Base-by-base conservation (phyloP, 768 basidiomycete species). In the Dioszegia crocea region DNA sequence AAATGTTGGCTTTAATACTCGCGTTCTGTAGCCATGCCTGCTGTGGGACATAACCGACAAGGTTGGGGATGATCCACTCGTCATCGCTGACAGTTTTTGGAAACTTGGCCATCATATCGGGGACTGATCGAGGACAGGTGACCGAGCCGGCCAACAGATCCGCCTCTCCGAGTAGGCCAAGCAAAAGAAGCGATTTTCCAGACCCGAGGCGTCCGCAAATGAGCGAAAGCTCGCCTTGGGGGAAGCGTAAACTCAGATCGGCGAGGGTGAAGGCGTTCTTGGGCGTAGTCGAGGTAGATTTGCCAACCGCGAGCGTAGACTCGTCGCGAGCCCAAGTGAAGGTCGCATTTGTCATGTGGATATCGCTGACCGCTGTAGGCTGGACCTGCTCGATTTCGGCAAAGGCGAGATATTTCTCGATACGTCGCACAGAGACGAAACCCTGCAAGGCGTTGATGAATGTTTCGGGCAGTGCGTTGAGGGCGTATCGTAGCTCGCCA, bases 241-340 rank as follows among this genome's bases (percentile, higher is more conserved):
- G 91, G 79, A 96, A 92, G 41, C 83, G 81, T 16, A 93, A 75
- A 17, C 82, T 83, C 56, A 94, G 75, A 69, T 92, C 88, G n/a
- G 87, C 79, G 1, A 96, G 82, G 29, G 87, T 77, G 73, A 96
- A 96, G 66, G 87, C 88, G 61, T 84, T 80, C 60, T 82, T 83
- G 9, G 91, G 92, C 0, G 91, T 91, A 0, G 87, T 78, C 2
- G 84, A 86, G 6, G 33, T 14, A 6, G 33, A 33, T 2, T 85
- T 78, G 6, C 68, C 63, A 57, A 80, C 82, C 12, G 52, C 26
- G 8, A 33, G 33, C 24, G 82, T 80, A 19, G 71, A 64, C 33
- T 88, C 84, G 62, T 91, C 89, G 65, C 86, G 85, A 0, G 92
- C 88, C 92, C 92, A 97, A 1, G 90, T 89, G 47, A 91, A 81